Conservation (phyloP, 768 basidiomycete species). For the Favolaschia claudopus region DNA sequence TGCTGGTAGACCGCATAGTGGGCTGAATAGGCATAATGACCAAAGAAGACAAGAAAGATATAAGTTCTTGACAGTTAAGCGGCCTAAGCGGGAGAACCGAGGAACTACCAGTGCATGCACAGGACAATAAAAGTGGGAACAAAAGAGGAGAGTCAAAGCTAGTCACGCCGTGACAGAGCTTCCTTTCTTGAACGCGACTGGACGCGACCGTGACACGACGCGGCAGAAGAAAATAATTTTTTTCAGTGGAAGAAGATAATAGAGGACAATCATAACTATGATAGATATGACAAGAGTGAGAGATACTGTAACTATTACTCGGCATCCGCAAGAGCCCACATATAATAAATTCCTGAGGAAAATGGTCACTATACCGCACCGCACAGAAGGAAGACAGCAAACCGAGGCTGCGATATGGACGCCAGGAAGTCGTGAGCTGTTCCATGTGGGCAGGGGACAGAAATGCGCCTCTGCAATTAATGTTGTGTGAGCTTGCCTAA, state of each 20-base stretch:
- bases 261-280: too few species aligned
- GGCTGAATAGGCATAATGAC: slow-evolving; percentile 8
- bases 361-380: neutral
- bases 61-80: slow-evolving; percentile 6
- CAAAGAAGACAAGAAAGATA: slow-evolving; percentile 24
- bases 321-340: slow-evolving; percentile 79
- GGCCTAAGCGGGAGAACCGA: slow-evolving; percentile 27
- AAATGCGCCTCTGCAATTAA: slow-evolving; percentile 62
- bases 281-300: too few species aligned
- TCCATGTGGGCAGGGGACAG: slow-evolving; percentile 87
- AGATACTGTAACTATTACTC: too few species aligned
- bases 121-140: too few species aligned
- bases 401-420: slow-evolving; percentile 85
- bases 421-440: slow-evolving; percentile 76
- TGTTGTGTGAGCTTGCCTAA: slow-evolving; percentile 21
- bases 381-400: slow-evolving; percentile 26
- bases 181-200: too few species aligned
- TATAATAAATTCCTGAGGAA: slow-evolving; percentile 76
- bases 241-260: too few species aligned
- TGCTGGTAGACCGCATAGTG: slow-evolving; percentile 28
- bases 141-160: too few species aligned
- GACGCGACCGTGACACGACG: too few species aligned
- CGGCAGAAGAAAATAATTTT: too few species aligned
- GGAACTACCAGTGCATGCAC: neutral
- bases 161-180: too few species aligned